Conservation (phyloP, 805 yeast genomes). For the Lachancea cidri region DNA sequence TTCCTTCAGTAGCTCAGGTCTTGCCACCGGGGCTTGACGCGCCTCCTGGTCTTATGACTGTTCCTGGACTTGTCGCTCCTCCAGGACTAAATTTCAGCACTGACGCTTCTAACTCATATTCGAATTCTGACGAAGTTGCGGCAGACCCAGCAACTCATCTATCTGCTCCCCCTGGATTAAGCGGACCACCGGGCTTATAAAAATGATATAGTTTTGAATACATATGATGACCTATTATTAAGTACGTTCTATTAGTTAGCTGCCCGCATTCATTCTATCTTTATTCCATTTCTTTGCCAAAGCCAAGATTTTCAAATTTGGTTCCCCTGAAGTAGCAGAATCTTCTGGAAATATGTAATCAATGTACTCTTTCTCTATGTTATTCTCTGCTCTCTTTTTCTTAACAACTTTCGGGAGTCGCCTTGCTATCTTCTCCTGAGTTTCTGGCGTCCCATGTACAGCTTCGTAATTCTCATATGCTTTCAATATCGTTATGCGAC, state of each 20-base stretch:
- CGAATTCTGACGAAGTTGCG: slow-evolving; percentile 8
- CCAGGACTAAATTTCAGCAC: slow-evolving; percentile 12
- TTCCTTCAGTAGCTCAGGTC: neutral
- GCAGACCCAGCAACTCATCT: slow-evolving; percentile 1
- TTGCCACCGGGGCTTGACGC: slow-evolving; percentile 13
- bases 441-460: slow-evolving; percentile 47
- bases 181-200: slow-evolving; percentile 23
- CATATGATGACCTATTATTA: no score
- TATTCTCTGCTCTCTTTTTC: slow-evolving; percentile 29
- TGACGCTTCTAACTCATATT: no score
- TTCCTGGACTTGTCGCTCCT: slow-evolving; percentile 13
- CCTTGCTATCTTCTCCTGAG: slow-evolving; percentile 34
- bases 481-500: slow-evolving; percentile 50
- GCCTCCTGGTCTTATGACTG: slow-evolving; percentile 13
- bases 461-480: slow-evolving; percentile 62
- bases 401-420: slow-evolving; percentile 53
- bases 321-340: slow-evolving; percentile 23
- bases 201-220: neutral
- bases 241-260: no score
- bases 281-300: slow-evolving; percentile 48
- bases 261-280: slow-evolving; percentile 1
- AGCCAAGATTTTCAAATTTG: slow-evolving; percentile 36
- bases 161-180: slow-evolving; percentile 26
- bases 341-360: slow-evolving; percentile 71
- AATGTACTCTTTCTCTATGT: slow-evolving; percentile 46